Evolutionary conservation across 768 basidiomycete genomes (phyloP), one percentile per base, ranked within the genome.

Genomic region (Tricholoma hemisulphureum): DNA sequence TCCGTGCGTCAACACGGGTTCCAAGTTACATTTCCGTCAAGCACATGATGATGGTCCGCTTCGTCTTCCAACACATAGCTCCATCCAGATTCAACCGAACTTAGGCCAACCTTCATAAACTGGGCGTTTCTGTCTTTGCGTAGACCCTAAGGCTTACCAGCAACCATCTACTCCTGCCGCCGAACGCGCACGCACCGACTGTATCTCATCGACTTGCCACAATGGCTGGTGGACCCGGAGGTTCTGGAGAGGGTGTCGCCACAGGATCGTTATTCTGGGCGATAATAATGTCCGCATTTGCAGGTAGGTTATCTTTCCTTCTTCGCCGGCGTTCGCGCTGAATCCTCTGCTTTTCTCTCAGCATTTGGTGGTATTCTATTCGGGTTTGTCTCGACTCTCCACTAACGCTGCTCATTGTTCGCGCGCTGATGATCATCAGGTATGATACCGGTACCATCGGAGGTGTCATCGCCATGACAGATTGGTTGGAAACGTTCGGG

Each of bases 381-480:
- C 69, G 89, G 64, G 57, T 60, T 39, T 7, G 55, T 49, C 6
- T n/a, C n/a, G n/a, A n/a, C n/a, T n/a, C n/a, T 24, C 8, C 14
- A 21, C 29, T 20, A 4, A 20, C n/a, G n/a, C n/a, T n/a, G 4
- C 20, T 7, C 6, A 21, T 28, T 11, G 24, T 5, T 35, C 45
- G 37, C 8, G 21, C 41, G 45, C n/a, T 45, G 14, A 32, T 23
- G 3, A 6, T 45, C 49, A 51, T 68, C 57, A 61, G 78, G 51
- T 94, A 91, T 70, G 92, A 94, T 72, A 91, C 92, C 53, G 93
- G 93, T 64, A 83, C 83, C 64, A 92, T 93, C 76, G 83, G 82
- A 58, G 93, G 92, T 71, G 78, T 92, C 70, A 84, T 82, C 53
- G 83, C 76, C 51, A 89, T 89, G 83, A 52, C 73, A 58, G 73